phyloP scores from a whole-genome alignment of 1,284 basidiomycete genomes.

The Cerrena zonata region DNA sequence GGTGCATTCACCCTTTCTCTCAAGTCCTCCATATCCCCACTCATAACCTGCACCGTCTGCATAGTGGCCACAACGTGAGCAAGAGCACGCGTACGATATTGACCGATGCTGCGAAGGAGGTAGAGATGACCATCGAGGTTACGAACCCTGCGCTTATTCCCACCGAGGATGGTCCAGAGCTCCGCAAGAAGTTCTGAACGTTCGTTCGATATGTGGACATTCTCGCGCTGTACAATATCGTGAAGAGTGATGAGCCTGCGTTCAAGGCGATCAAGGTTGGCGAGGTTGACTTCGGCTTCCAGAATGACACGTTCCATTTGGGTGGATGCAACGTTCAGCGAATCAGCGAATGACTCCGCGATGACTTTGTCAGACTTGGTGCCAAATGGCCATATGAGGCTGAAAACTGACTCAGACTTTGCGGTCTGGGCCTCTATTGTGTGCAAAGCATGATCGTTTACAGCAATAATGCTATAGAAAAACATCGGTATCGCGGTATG shows the following conservation, averaged over 20 bases:
- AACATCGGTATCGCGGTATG: neutral
- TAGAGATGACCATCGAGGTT: constrained; percentile 44
- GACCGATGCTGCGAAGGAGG: constrained; percentile 48
- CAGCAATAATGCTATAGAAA: constrained; percentile 52
- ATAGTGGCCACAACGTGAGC: constrained; percentile 58
- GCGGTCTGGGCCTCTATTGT: constrained; percentile 48
- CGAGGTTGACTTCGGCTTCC: constrained; percentile 52
- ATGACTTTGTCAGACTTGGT: constrained; percentile 39
- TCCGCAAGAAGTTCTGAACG: constrained; percentile 52
- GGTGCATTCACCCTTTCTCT: constrained; percentile 62
- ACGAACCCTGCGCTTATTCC: constrained; percentile 44
- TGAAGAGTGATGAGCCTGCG: constrained; percentile 50
- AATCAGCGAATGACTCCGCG: constrained; percentile 47
- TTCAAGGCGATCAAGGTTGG: constrained; percentile 55
- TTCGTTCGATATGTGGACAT: constrained; percentile 37
- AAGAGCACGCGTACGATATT: constrained; percentile 53
- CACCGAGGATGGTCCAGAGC: constrained; percentile 64
- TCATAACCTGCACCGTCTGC: constrained; percentile 54
- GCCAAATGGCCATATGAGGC: constrained; percentile 42
- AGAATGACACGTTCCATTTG: constrained; percentile 52
- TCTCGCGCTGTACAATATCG: constrained; percentile 53
- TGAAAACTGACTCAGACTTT: constrained; percentile 33
- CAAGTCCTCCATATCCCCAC: constrained; percentile 67
- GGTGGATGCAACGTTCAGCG: constrained; percentile 53
- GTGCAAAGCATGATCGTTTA: constrained; percentile 62